Conservation (phyloP, 306 rosid species). For the Astragalus glycyphyllos region DNA sequence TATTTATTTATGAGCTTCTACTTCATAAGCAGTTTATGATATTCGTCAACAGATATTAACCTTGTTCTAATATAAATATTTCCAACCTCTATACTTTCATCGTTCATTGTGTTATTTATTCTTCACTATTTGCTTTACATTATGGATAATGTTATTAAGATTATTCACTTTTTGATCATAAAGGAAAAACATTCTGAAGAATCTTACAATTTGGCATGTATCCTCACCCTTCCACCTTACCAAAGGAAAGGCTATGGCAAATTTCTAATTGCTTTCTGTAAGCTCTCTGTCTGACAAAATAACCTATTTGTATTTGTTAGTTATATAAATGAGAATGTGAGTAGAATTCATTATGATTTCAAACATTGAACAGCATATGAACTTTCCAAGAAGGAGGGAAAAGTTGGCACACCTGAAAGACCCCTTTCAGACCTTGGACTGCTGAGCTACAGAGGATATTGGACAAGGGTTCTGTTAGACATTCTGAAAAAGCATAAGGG, state of each 20-base stretch:
- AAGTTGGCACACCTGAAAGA: conserved; percentile 98
- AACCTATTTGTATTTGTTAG: conserved; percentile 7
- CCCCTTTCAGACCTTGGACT: conserved; percentile 98
- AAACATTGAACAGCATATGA: conserved; percentile 81
- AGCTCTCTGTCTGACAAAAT: conserved; percentile 41
- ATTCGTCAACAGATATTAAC: conserved; percentile 14
- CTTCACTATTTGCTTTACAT: conserved; percentile 25
- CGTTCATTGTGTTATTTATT: conserved; percentile 8
- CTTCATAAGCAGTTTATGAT: conserved; percentile 11
- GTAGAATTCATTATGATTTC: conserved; percentile 34
- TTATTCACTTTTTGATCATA: conserved; percentile 40
- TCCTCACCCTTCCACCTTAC: conserved; percentile 98
- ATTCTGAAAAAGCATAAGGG: conserved; percentile 96
- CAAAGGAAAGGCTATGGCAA: conserved; percentile 99
- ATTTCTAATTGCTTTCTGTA: conserved; percentile 97
- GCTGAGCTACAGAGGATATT: conserved; percentile 97
- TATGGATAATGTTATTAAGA: conserved; percentile 32
- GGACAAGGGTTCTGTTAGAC: conserved; percentile 97
- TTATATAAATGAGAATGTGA: conserved; percentile 20
- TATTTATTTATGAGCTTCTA: conserved; percentile 20
- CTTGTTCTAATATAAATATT: conserved; percentile 13
- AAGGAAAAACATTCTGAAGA: conserved; percentile 99
- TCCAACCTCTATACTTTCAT: background rate
- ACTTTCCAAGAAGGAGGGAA: conserved; percentile 96
- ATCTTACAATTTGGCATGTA: conserved; percentile 96